Evolutionary conservation across 2,329 filamentous ascomycete species (phyloP), one percentile per base, ranked within the genome.

Genomic region (Colletotrichum gloeosporioides): DNA sequence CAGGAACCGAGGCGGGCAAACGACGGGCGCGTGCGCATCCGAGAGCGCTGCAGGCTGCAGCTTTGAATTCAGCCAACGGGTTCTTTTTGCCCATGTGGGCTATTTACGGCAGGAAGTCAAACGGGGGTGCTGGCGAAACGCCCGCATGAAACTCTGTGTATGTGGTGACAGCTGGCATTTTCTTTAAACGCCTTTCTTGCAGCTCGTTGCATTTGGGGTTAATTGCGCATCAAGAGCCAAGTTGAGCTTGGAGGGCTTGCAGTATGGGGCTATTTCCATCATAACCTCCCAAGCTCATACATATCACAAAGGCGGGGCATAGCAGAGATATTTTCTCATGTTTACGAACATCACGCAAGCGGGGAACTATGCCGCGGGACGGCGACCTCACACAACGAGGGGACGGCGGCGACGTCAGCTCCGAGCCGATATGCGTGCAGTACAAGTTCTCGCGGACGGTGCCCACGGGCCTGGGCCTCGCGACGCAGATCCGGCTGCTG

Each of bases 391-490:
- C 15, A 15, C 31, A 31, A 8, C n/a, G 34, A 18, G 44, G 59
- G 18, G 25, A 49, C 59, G 25, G 64, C 16, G 31, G 34, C 34
- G 25, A 15, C 15, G 10, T 32, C 3, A 6, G 18, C 25, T 25
- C 22, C 15, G 63, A 57, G 44, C 32, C 69, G 5, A 34, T 76
- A 36, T 74, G 59, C 25, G 74, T 61, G 12, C 74, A 65, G 18
- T 74, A 74, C 59, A 57, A 57, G 16, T 74, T 76, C 36, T 76
- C 64, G 34, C 70, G 61, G 32, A 73, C 64, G 9, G 64, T 64
- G 18, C 74, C 70, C 3, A 55, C 74, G 9, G 49, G 64, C 2
- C 44, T 34, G 22, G 74, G 74, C 8, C 59, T 76, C 25, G 36
- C 57, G 15, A 53, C 65, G 18, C 70, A 49, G 4, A 76, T 74